Evolutionary conservation across 2,329 filamentous ascomycete genomes (phyloP), one percentile per base, ranked within the genome.

Genomic region (Endothia cerciana): DNA sequence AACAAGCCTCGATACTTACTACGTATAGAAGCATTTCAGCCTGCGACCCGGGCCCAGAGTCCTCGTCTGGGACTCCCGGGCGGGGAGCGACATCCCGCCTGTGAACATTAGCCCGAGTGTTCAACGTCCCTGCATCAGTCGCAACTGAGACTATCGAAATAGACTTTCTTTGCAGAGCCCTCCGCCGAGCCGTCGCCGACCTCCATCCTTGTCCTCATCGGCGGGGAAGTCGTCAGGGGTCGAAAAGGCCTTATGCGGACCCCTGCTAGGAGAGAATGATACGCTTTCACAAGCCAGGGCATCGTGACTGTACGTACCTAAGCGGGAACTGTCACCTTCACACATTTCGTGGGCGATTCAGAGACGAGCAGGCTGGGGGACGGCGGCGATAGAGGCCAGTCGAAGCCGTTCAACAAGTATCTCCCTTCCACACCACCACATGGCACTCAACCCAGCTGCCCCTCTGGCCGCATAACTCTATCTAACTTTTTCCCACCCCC

Each of bases 191-290:
- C 19, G 7, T 43, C 41, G 41, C 13, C 41, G 41, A 11, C 19
- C 15, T 19, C 19, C 30, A 22, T 19, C 51, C 51, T 53, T 36
- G 51, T 33, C 10, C 28, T 55, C 51, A 33, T 36, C 51, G 51
- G 51, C 51, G 51, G 51, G 51, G 30, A 55, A 55, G 51, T 1
- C 28, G 30, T 36, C 51, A 55, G 51, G 51, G 51, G 51, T 55
- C 51, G 28, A 33, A n/a, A 33, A 30, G 51, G 15, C 51, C 51
- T 55, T 25, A 28, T 51, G 47, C 47, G 13, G 22, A 51, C 47
- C 47, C 47, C 22, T 51, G 47, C 25, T 7, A 4, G 28, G 51
- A 33, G 28, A 5, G 30, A 36, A 15, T 30, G 17, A 55, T 8
- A 17, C 30, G 51, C 28, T 55, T 33, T n/a, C 51, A 55, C 28